Conservation (phyloP, 176 grass and related monocot species). For the Puccinellia tenuiflora region DNA sequence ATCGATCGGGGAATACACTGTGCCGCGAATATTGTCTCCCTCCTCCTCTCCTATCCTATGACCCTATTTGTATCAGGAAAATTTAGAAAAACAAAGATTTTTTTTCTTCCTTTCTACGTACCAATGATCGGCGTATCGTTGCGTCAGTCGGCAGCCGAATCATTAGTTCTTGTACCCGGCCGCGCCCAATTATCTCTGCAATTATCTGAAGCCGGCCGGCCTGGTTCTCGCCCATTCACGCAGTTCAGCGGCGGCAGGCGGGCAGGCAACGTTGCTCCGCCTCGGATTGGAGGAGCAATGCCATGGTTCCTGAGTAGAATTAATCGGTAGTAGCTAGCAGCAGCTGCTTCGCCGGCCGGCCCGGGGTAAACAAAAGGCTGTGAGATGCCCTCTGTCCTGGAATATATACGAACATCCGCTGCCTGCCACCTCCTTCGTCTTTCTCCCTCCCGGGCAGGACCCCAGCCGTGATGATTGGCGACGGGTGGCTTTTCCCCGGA, state of each 20-base stretch:
- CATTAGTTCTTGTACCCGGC: slow-evolving; percentile 1
- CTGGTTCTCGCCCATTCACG: background rate
- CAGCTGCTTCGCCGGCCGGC: slow-evolving; percentile 13
- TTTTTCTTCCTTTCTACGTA: background rate
- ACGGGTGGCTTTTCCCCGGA: slow-evolving; percentile 8
- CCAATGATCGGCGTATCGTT: slow-evolving; percentile 7
- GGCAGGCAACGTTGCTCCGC: slow-evolving; percentile 26
- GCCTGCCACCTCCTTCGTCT: slow-evolving; percentile 21
- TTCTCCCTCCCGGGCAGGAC: slow-evolving; percentile 19
- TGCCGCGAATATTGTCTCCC: slow-evolving; percentile 19
- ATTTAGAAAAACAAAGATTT: background rate
- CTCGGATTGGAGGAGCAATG: slow-evolving; percentile 16
- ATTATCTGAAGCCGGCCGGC: slow-evolving; percentile 19
- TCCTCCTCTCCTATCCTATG: slow-evolving; percentile 6
- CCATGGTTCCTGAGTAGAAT: slow-evolving; percentile 12
- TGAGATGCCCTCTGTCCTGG: slow-evolving; percentile 47
- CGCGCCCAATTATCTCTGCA: slow-evolving; percentile 5
- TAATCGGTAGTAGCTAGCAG: slow-evolving; percentile 26
- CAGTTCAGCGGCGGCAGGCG: slow-evolving; percentile 9
- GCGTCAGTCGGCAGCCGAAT: slow-evolving; percentile 34
- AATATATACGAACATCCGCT: slow-evolving; percentile 38
- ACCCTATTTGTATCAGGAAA: background rate
- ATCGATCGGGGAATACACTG: background rate
- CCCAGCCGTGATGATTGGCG: slow-evolving; percentile 44
- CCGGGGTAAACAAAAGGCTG: slow-evolving; percentile 33